Percentiles rank a stretch among this genome's conserved stretches.
These are phyloP conservation scores for Crithidia bombi DNA, from an alignment of 208 protist species.

Conservation along the genomic window DNA sequence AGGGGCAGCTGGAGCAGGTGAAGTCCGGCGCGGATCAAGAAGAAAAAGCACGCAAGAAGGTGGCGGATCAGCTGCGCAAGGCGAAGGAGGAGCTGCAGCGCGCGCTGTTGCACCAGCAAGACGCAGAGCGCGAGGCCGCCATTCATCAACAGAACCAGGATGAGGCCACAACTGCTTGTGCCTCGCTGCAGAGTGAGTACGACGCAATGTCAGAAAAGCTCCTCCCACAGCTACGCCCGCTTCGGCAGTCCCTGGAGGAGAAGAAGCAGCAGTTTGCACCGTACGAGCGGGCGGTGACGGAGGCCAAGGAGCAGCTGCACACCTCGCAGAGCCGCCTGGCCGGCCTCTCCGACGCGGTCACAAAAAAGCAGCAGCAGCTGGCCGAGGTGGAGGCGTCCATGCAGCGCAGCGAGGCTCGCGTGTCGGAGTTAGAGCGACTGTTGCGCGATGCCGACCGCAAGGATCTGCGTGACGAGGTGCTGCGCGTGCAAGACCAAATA, in stretches of 20 bases:
- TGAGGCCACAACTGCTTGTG: conserved; percentile 53
- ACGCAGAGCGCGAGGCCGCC: conserved; percentile 78
- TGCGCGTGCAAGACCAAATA: conserved; percentile 77
- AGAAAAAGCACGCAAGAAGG: conserved; percentile 67
- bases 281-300: conserved; percentile 79
- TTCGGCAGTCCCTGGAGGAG: conserved; percentile 93
- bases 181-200: conserved; percentile 57
- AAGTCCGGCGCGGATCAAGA: conserved; percentile 76
- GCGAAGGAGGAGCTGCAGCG: conserved; percentile 81
- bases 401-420: conserved; percentile 33
- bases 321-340: conserved; percentile 52
- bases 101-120: conserved; percentile 76
- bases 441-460: conserved; percentile 50
- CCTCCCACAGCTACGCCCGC: conserved; percentile 65
- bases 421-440: conserved; percentile 57
- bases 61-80: conserved; percentile 85
- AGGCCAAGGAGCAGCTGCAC: conserved; percentile 57
- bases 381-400: conserved; percentile 39
- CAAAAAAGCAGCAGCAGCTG: conserved; percentile 43
- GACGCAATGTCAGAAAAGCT: conserved; percentile 79
- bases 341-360: conserved; percentile 39
- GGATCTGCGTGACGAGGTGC: conserved; percentile 58
- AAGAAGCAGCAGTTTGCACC: conserved; percentile 92
- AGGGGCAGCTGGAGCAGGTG: conserved; percentile 78
- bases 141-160: conserved; percentile 87